Evolutionary conservation across 2,329 filamentous ascomycete genomes (phyloP).

Genomic region (Pleoardoris graminearum): DNA sequence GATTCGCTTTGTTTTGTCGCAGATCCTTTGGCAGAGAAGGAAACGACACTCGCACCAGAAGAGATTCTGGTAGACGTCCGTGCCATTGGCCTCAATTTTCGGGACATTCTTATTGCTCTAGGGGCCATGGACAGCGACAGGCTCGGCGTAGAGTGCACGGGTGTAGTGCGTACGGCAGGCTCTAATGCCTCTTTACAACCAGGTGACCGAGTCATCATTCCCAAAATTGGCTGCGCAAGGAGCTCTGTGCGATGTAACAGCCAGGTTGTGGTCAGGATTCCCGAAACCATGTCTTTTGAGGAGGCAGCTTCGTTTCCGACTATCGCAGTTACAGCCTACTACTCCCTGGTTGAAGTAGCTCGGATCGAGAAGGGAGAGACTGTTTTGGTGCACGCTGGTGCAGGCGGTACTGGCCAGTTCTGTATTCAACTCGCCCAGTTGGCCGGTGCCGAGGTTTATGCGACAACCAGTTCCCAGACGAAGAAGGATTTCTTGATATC

Average conservation of each 20-base stretch:
- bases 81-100: not conserved
- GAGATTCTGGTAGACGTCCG: not conserved
- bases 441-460: not conserved
- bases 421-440: slow-evolving; percentile 17
- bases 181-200: not conserved
- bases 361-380: slow-evolving; percentile 30
- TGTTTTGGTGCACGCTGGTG: slow-evolving; percentile 23
- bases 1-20: not conserved
- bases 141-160: not conserved
- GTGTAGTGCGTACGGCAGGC: not conserved
- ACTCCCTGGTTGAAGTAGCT: slow-evolving; percentile 6
- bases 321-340: not conserved
- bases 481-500: not conserved
- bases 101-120: not conserved
- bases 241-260: not conserved
- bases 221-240: not conserved
- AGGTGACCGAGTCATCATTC: not conserved
- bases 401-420: slow-evolving; percentile 20
- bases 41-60: not conserved
- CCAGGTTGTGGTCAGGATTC: not conserved
- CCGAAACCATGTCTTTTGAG: not conserved
- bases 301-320: not conserved
- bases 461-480: not conserved
- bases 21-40: not conserved
- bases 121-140: not conserved